Conservation (phyloP, 2,329 filamentous ascomycete genomes). For the Ceratocystis eucalypticola region DNA sequence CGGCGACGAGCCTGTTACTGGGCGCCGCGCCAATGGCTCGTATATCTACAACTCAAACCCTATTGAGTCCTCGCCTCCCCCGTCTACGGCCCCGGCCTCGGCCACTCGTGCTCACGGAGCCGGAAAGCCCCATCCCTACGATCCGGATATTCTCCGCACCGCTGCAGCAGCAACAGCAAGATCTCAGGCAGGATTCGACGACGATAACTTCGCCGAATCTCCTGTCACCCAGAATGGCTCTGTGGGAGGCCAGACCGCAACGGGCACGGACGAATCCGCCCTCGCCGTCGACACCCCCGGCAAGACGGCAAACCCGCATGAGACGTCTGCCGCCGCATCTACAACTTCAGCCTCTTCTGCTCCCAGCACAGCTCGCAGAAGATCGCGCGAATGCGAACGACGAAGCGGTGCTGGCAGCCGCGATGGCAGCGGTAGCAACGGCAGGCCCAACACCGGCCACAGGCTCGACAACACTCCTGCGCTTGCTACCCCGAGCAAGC, state of each 20-base stretch:
- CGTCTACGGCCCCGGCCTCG: constrained; percentile 3
- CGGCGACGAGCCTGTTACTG: constrained; percentile 73
- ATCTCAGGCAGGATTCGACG: constrained; percentile 27
- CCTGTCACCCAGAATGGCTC: constrained; percentile 15
- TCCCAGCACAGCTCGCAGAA: constrained; percentile 11
- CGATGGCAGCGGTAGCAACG: constrained; percentile 3
- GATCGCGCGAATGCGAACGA: constrained; percentile 15
- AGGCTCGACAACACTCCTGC: not conserved
- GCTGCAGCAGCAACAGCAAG: constrained; percentile 28
- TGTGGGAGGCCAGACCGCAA: not conserved
- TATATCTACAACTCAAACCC: constrained; percentile 16
- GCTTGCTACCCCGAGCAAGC: constrained; percentile 29
- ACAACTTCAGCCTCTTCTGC: constrained; percentile 16
- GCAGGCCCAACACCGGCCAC: not conserved
- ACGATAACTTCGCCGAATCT: constrained; percentile 18
- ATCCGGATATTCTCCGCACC: constrained; percentile 36
- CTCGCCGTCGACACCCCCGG: not conserved
- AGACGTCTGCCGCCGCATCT: constrained; percentile 10
- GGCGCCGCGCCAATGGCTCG: constrained; percentile 25
- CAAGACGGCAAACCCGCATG: constrained; percentile 2
- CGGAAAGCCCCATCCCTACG: constrained; percentile 22
- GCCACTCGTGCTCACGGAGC: constrained; percentile 15
- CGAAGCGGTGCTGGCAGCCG: constrained; percentile 16
- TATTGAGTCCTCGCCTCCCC: not conserved
- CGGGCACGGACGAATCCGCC: not conserved